Conservation (phyloP, 148 eudicot genomes). For the Linanthus parryae region DNA sequence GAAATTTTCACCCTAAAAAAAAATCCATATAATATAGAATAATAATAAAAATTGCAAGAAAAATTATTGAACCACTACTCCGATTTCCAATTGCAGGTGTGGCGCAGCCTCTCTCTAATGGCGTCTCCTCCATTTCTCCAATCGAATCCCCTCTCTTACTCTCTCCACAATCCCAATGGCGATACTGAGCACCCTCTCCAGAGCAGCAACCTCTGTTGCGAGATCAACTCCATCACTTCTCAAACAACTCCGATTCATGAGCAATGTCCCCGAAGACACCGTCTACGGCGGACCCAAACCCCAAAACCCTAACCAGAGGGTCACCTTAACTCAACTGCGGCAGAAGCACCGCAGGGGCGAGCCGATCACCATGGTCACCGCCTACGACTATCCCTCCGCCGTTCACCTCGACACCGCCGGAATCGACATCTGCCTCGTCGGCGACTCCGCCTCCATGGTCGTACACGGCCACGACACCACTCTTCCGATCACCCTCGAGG, state of each 20-base stretch:
- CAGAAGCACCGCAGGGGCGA: constrained; percentile 58
- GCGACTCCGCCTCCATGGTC: constrained; percentile 96
- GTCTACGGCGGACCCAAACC: constrained; percentile 94
- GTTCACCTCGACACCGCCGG: constrained; percentile 87
- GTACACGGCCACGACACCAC: constrained; percentile 94
- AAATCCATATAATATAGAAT: too few relatives aligned
- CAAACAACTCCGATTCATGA: constrained; percentile 32
- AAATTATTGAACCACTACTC: too few relatives aligned
- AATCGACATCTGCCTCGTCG: constrained; percentile 78
- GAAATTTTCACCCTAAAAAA: too few relatives aligned
- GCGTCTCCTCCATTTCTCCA: too few relatives aligned
- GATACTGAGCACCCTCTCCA: too few relatives aligned
- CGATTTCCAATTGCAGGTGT: too few relatives aligned
- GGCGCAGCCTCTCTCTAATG: too few relatives aligned
- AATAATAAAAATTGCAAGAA: too few relatives aligned
- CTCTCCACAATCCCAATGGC: too few relatives aligned
- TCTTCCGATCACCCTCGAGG: constrained; percentile 71
- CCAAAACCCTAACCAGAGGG: constrained; percentile 53
- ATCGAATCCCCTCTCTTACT: too few relatives aligned
- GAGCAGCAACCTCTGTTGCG: too few relatives aligned
- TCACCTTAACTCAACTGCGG: constrained; percentile 53
- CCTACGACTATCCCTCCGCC: constrained; percentile 89
- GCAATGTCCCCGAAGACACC: constrained; percentile 87
- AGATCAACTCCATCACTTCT: too few relatives aligned
- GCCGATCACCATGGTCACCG: constrained; percentile 79